Conservation (phyloP, 176 grass and related monocot species). For the Phragmites australis region DNA sequence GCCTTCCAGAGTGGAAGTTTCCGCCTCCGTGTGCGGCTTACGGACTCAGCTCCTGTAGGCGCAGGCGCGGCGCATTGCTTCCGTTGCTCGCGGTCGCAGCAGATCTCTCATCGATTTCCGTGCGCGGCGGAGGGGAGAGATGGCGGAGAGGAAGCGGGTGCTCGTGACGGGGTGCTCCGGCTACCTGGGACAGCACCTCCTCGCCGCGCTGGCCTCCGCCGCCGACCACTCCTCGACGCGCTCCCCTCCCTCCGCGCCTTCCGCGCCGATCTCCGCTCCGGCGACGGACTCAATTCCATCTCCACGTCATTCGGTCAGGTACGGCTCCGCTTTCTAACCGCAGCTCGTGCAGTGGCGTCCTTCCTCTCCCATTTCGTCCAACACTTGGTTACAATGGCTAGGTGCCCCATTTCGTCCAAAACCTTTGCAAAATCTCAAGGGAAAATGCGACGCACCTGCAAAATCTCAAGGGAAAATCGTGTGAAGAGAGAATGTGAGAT, state of each 20-base stretch:
- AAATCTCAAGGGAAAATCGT: neutral
- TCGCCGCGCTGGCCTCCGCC: slow-evolving; percentile 43
- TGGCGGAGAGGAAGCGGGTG: slow-evolving; percentile 48
- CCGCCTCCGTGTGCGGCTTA: neutral
- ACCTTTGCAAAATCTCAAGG: neutral
- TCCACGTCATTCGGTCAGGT: slow-evolving; percentile 74
- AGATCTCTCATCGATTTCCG: neutral
- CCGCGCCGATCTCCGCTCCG: slow-evolving; percentile 66
- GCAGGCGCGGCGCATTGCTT: too few relatives aligned
- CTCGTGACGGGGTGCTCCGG: slow-evolving; percentile 84
- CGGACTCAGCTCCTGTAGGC: too few relatives aligned
- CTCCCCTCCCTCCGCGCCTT: slow-evolving; percentile 61
- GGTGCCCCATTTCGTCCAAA: neutral
- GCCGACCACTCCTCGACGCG: slow-evolving; percentile 48
- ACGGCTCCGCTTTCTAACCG: neutral
- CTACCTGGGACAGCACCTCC: slow-evolving; percentile 91
- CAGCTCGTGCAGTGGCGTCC: neutral
- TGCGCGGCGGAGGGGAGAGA: neutral
- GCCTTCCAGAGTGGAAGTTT: neutral
- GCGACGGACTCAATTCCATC: slow-evolving; percentile 53
- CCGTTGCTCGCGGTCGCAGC: neutral
- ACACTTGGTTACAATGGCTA: neutral
- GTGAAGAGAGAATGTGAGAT: neutral
- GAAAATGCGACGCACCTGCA: neutral
- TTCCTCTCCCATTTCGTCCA: neutral